These are phyloP conservation scores for Penicillium sp. DNA, from an alignment of 2,329 filamentous ascomycete genomes.

Conservation along the genomic window DNA sequence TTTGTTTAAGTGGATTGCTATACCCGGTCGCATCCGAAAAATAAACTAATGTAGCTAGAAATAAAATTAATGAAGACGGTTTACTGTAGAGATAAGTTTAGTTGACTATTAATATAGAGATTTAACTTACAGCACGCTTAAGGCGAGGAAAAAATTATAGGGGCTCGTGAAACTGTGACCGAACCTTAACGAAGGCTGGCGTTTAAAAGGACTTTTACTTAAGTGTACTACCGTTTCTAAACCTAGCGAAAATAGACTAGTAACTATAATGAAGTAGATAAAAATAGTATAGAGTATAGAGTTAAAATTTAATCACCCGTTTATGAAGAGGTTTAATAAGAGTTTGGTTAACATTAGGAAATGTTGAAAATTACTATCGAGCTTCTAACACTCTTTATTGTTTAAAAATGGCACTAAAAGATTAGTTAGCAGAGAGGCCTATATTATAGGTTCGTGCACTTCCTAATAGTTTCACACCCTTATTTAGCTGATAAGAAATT, in stretches of 20 bases:
- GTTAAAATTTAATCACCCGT: constrained; percentile 1
- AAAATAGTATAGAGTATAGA: no score
- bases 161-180: constrained; percentile 4
- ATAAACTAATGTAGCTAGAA: not conserved
- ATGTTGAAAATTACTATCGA: not conserved
- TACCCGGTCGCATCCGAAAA: constrained; percentile 4
- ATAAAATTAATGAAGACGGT: constrained; percentile 4
- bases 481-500: constrained; percentile 2
- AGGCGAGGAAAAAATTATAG: constrained; percentile 4
- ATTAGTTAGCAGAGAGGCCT: not conserved
- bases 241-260: constrained; percentile 4
- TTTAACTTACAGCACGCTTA: constrained; percentile 2
- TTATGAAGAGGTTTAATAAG: constrained; percentile 5
- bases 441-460: not conserved
- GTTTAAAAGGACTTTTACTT: not conserved
- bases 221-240: not conserved
- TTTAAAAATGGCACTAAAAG: no score
- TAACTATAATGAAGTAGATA: constrained; percentile 3
- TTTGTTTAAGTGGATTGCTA: constrained; percentile 2
- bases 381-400: no score
- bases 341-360: not conserved
- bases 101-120: constrained; percentile 3
- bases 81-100: not conserved
- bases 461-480: constrained; percentile 6
- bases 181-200: not conserved